Evolutionary conservation across 2,329 filamentous ascomycete species (phyloP).

Genomic region (Phialophora verrucosa): DNA sequence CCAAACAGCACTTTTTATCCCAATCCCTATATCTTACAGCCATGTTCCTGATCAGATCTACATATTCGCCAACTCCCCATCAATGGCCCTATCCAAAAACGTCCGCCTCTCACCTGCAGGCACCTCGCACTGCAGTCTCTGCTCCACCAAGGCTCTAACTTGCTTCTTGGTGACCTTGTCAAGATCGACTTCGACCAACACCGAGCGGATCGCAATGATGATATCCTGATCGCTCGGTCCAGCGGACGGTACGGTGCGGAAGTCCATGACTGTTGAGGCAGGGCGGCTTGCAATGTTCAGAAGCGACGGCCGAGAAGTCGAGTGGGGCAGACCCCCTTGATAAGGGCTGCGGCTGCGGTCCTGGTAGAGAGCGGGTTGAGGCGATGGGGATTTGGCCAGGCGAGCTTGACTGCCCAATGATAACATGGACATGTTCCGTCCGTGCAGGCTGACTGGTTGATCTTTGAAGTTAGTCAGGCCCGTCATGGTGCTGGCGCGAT

Average conservation of each 20-base stretch:
- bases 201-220: conserved; percentile 79
- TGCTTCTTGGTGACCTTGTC: conserved; percentile 99
- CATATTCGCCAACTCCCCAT: conserved; percentile 92
- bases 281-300: conserved; percentile 56
- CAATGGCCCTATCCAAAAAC: conserved; percentile 92
- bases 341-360: conserved; percentile 48
- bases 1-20: conserved; percentile 3
- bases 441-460: conserved; percentile 54
- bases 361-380: conserved; percentile 47
- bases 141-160: conserved; percentile 86
- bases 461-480: conserved; percentile 67
- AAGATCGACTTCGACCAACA: conserved; percentile 85
- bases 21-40: background rate
- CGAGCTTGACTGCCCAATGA: conserved; percentile 54
- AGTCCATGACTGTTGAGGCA: conserved; percentile 61
- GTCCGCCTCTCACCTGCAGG: conserved; percentile 76
- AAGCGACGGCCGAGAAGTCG: conserved; percentile 51
- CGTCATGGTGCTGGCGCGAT: conserved; percentile 75
- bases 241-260: conserved; percentile 58
- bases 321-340: conserved; percentile 42
- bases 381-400: conserved; percentile 30
- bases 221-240: conserved; percentile 82
- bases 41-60: conserved; percentile 49
- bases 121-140: conserved; percentile 88
- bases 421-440: conserved; percentile 66